Conservation (phyloP, 164 flowering plant species). For the Vitis riparia region DNA sequence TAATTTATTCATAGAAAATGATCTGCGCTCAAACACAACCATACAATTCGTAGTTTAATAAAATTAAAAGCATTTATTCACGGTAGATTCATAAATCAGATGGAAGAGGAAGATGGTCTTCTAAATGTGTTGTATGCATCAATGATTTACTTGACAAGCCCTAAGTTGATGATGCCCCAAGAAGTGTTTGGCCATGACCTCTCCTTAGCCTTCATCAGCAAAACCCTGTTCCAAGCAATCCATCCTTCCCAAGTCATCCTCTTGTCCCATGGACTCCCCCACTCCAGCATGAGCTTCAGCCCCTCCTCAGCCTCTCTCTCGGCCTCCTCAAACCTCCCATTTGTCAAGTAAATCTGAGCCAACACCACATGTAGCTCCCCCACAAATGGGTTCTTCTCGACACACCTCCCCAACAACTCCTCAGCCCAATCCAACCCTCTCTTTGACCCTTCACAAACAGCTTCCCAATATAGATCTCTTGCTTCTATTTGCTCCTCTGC, state of each 20-base stretch:
- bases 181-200: constrained; percentile 69
- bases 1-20: too few relatives aligned
- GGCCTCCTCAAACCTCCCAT: constrained; percentile 75
- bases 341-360: constrained; percentile 61
- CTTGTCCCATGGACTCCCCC: constrained; percentile 99
- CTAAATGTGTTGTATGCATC: too few relatives aligned
- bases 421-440: constrained; percentile 47
- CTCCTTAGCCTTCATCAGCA: constrained; percentile 80
- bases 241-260: constrained; percentile 98
- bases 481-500: constrained; percentile 67
- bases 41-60: too few relatives aligned
- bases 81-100: neutral
- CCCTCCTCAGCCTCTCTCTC: constrained; percentile 73
- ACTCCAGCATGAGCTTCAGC: constrained; percentile 65
- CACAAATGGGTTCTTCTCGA: constrained; percentile 86
- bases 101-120: neutral
- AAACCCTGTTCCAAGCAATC: constrained; percentile 88
- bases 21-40: too few relatives aligned
- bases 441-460: constrained; percentile 40
- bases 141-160: constrained; percentile 55
- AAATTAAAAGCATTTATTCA: too few relatives aligned
- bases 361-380: constrained; percentile 87
- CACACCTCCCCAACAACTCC: constrained; percentile 51
- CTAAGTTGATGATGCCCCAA: constrained; percentile 91
- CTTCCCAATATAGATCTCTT: constrained; percentile 91